These are phyloP conservation scores for Aspergillus homomorphus DNA, from an alignment of 495 filamentous ascomycete genomes.

Conservation along the genomic window DNA sequence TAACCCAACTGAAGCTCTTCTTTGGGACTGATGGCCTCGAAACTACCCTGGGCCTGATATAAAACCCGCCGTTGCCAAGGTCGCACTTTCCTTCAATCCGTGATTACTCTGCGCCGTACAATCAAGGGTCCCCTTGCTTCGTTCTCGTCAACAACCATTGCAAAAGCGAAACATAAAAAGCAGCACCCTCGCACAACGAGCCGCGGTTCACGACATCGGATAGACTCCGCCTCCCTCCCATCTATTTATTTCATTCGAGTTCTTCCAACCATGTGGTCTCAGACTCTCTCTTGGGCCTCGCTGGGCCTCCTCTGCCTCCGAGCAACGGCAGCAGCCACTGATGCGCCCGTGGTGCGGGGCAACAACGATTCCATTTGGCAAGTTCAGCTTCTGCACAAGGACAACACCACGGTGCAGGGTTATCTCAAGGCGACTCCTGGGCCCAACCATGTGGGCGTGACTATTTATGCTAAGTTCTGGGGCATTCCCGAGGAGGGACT, in stretches of 20 bases:
- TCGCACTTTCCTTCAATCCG: neutral
- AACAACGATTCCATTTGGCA: constrained; percentile 63
- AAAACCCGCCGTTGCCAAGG: neutral
- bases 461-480: constrained; percentile 56
- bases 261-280: constrained; percentile 10
- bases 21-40: neutral
- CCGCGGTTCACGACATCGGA: neutral
- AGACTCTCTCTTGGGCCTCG: constrained; percentile 36
- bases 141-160: neutral
- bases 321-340: constrained; percentile 28
- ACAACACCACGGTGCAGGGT: constrained; percentile 59
- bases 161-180: neutral
- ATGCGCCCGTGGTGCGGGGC: constrained; percentile 55
- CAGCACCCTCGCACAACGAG: neutral
- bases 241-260: neutral
- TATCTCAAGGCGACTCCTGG: constrained; percentile 52
- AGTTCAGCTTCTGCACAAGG: constrained; percentile 54
- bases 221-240: neutral
- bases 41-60: neutral
- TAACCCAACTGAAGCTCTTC: neutral
- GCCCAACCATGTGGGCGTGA: constrained; percentile 59
- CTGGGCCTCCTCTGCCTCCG: constrained; percentile 38
- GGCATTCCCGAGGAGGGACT: constrained; percentile 65
- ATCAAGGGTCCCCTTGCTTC: neutral
- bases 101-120: neutral